These are phyloP conservation scores for Xylaria sp. DNA, from an alignment of 495 filamentous ascomycete species.

Conservation along the genomic window DNA sequence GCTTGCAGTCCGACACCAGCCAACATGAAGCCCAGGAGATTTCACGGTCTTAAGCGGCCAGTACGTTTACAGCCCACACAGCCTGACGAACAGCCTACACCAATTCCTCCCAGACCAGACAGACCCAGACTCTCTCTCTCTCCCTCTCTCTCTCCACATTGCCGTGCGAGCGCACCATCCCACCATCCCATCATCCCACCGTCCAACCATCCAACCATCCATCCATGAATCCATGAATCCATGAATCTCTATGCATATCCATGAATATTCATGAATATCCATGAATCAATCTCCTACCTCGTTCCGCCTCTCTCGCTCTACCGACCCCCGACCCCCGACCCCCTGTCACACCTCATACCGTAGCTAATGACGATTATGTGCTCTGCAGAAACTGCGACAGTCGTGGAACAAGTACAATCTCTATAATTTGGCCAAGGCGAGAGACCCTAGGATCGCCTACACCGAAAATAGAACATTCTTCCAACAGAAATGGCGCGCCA, in stretches of 20 bases:
- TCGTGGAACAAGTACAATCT: slow-evolving; percentile 98
- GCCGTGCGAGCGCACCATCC: no score
- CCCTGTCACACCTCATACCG: neutral
- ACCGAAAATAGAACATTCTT: slow-evolving; percentile 71
- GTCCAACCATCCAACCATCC: no score
- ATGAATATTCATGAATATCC: no score
- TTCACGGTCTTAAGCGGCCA: slow-evolving; percentile 67
- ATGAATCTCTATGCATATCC: no score
- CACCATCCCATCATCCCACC: no score
- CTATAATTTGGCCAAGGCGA: slow-evolving; percentile 73
- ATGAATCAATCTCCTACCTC: neutral
- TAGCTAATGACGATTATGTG: slow-evolving; percentile 11
- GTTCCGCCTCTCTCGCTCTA: neutral
- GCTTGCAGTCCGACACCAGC: slow-evolving; percentile 27
- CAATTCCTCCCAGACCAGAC: neutral
- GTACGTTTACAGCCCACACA: slow-evolving; percentile 50
- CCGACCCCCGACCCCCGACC: neutral
- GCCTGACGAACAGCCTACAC: neutral
- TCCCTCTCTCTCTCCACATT: no score
- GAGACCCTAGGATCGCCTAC: slow-evolving; percentile 39
- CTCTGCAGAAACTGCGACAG: slow-evolving; percentile 82
- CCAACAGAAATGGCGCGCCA: slow-evolving; percentile 97
- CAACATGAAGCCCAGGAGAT: slow-evolving; percentile 65
- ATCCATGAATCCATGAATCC: no score
- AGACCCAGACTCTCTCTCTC: no score